Evolutionary conservation across 2,329 filamentous ascomycete species (phyloP), one percentile per base, ranked within the genome.

Genomic region (Raffaelea albimanens): DNA sequence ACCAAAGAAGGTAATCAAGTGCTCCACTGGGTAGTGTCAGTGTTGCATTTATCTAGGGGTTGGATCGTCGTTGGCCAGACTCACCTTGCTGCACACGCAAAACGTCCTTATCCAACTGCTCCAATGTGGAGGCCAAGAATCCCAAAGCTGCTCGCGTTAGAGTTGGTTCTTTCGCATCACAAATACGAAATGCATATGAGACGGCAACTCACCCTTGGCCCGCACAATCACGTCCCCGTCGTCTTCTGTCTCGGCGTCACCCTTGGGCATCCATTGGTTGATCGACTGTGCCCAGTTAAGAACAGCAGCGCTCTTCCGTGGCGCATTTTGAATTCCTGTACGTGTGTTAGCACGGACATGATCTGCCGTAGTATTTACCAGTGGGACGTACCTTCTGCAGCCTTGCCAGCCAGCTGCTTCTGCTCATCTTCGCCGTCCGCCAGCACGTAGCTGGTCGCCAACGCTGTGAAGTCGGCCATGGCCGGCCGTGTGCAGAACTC

Each of bases 121-220:
- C 64, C 14, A 81, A 60, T 0, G 77, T 80, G 20, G 63, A 62
- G 2, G 76, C 73, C 23, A 81, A 63, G 51, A 80, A 81, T n/a
- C 72, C 69, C 43, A 80, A 57, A 7, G 76, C 77, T 76, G 38
- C 29, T 9, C 11, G 20, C 18, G n/a, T 19, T 42, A 18, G 31
- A 20, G 13, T 42, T 38, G 4, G 22, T 21, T 18, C 11, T 19
- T 18, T 23, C 5, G 18, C 9, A 7, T 29, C 25, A 29, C 13
- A 29, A n/a, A n/a, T n/a, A n/a, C n/a, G n/a, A n/a, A n/a, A n/a
- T n/a, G n/a, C n/a, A n/a, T n/a, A n/a, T n/a, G n/a, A n/a, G n/a
- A n/a, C n/a, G 3, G 4, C 7, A 34, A 40, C 40, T 25, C 23
- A 73, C 72, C 71, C 57, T 75, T 77, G 14, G 75, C 71, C 43